A percentile compares a stretch with the other conserved stretches of the same genome.
Evolutionary conservation across 768 basidiomycete genomes (phyloP).

Genomic region (Chalciporus pseudorubinellus): DNA sequence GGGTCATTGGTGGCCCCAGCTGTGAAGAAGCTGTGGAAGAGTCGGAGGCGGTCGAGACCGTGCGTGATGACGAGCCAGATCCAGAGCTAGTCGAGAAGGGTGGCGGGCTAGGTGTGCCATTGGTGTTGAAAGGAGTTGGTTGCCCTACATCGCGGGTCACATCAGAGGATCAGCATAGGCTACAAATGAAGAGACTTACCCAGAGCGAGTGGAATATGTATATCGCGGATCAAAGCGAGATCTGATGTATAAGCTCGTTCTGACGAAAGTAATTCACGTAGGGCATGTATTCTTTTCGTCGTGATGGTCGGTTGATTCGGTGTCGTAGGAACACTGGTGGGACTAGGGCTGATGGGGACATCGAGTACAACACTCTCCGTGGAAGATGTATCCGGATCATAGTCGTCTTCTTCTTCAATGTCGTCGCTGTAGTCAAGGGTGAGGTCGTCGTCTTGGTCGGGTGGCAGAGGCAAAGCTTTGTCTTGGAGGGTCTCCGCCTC

Average conservation of each 20-base stretch:
- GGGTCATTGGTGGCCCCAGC: slow-evolving; percentile 62
- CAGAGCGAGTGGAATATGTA: slow-evolving; percentile 76
- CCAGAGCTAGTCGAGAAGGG: slow-evolving; percentile 33
- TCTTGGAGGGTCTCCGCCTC: slow-evolving; percentile 31
- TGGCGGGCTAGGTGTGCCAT: slow-evolving; percentile 21
- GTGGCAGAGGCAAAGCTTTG: slow-evolving; percentile 31
- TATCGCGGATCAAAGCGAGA: slow-evolving; percentile 70
- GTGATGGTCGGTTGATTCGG: slow-evolving; percentile 37
- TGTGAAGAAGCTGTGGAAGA: slow-evolving; percentile 49
- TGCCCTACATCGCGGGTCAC: slow-evolving; percentile 32
- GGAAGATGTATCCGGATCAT: slow-evolving; percentile 25
- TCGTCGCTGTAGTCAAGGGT: slow-evolving; percentile 20
- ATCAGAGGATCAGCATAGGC: slow-evolving; percentile 10
- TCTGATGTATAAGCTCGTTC: slow-evolving; percentile 85
- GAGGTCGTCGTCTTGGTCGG: slow-evolving; percentile 24
- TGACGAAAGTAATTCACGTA: slow-evolving; percentile 74
- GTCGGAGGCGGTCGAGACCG: slow-evolving; percentile 44
- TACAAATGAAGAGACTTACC: slow-evolving; percentile 43
- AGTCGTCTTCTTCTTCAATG: slow-evolving; percentile 28
- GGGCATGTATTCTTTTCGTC: slow-evolving; percentile 74
- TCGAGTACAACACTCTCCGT: slow-evolving; percentile 27
- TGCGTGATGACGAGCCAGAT: slow-evolving; percentile 39
- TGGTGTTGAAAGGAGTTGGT: slow-evolving; percentile 38
- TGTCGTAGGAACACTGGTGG: slow-evolving; percentile 10
- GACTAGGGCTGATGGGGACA: slow-evolving; percentile 3